phyloP scores from a whole-genome alignment of 805 yeast genomes.

The Sugiyamaella lignohabitans region DNA sequence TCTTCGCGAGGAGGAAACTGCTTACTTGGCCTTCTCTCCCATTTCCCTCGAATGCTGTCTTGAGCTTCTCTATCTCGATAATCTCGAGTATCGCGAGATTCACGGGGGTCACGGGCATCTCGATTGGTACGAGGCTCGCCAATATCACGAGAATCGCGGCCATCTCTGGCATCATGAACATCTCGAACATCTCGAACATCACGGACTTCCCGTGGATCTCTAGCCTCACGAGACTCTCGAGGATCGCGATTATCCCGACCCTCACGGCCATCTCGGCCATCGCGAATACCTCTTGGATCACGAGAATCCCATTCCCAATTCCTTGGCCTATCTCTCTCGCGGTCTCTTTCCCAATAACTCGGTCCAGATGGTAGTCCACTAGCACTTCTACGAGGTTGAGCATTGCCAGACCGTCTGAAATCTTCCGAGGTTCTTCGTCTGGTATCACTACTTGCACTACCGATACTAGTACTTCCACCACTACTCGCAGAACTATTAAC shows the following conservation, averaged over 20 bases:
- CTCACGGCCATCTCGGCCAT: slow-evolving; percentile 7
- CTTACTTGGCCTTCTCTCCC: background rate
- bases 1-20: background rate
- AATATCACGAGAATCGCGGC: no score
- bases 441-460: no score
- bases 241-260: slow-evolving; percentile 5
- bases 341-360: slow-evolving; percentile 8
- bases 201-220: background rate
- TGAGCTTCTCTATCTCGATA: background rate
- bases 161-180: no score
- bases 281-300: slow-evolving; percentile 13
- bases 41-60: background rate
- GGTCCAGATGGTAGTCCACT: background rate
- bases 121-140: no score
- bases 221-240: background rate
- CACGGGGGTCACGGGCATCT: no score
- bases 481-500: no score
- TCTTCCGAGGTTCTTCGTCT: background rate
- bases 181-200: no score
- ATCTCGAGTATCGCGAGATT: no score
- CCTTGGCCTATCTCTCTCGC: slow-evolving; percentile 7
- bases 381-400: background rate
- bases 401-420: background rate
- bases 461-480: no score
- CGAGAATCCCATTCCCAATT: slow-evolving; percentile 4